Conservation (phyloP, 1,284 basidiomycete genomes). For the Boletus subluridellus region DNA sequence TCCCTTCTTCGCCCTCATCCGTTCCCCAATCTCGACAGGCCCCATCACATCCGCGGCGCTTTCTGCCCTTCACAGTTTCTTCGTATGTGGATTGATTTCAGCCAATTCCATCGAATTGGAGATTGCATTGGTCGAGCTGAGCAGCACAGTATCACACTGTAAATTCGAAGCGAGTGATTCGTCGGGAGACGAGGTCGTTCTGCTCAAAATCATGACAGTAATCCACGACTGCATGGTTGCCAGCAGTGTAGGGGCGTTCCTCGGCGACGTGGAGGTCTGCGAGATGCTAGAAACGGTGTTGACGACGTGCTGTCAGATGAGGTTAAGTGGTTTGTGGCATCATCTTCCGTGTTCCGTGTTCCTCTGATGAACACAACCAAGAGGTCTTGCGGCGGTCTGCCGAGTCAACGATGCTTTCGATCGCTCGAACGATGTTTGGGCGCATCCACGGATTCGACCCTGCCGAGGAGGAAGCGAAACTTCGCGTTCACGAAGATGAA, state of each 20-base stretch:
- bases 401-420: constrained; percentile 87
- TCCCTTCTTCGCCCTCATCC: constrained; percentile 91
- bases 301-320: constrained; percentile 95
- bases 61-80: constrained; percentile 83
- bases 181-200: constrained; percentile 92
- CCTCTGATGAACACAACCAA: constrained; percentile 34
- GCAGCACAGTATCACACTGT: constrained; percentile 89
- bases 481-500: constrained; percentile 48
- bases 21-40: constrained; percentile 89
- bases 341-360: constrained; percentile 11
- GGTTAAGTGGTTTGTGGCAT: constrained; percentile 77
- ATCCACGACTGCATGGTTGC: constrained; percentile 83
- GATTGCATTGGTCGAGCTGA: constrained; percentile 77
- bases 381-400: constrained; percentile 90
- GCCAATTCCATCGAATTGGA: constrained; percentile 51
- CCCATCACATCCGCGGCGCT: constrained; percentile 91
- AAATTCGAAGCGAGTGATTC: constrained; percentile 97
- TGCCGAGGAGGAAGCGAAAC: constrained; percentile 61
- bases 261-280: constrained; percentile 94
- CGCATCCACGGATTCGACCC: constrained; percentile 71
- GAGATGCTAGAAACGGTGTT: constrained; percentile 98
- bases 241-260: constrained; percentile 52
- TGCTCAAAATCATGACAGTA: constrained; percentile 88
- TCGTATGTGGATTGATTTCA: constrained; percentile 72
- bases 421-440: constrained; percentile 80